Conservation (phyloP, 1,284 basidiomycete species). For the Tilletia setariae region DNA sequence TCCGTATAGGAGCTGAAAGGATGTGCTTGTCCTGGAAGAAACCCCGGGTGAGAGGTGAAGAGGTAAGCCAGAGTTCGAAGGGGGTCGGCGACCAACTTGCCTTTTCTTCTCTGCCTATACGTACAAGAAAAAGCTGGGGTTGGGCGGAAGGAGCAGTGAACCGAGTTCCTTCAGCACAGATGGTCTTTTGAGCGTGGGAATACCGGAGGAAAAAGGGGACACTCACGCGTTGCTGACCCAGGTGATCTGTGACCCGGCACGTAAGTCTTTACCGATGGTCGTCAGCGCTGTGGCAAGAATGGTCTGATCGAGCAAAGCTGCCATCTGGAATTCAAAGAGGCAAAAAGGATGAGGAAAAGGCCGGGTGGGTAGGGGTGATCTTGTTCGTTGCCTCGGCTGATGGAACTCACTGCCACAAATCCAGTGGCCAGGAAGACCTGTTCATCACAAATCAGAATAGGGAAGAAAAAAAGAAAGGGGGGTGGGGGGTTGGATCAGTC, state of each 20-base stretch:
- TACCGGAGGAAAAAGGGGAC: background rate
- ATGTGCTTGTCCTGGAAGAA: constrained; percentile 8
- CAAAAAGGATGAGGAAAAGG: too few species aligned
- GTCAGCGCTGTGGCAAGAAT: background rate
- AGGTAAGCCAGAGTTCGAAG: too few species aligned
- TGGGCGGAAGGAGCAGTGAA: background rate
- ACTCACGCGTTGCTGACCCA: constrained; percentile 7
- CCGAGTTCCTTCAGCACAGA: background rate
- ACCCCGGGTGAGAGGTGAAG: too few species aligned
- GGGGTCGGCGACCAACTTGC: too few species aligned
- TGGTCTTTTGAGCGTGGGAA: background rate
- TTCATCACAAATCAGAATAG: too few species aligned
- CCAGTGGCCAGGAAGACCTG: too few species aligned
- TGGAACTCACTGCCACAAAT: too few species aligned
- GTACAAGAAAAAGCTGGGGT: background rate
- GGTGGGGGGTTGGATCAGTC: too few species aligned
- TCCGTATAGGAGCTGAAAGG: constrained; percentile 20
- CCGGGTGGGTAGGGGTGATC: too few species aligned
- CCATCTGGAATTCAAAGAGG: background rate
- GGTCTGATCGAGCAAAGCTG: background rate
- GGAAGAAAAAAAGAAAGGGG: too few species aligned
- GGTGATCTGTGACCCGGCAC: background rate
- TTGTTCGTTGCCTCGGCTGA: too few species aligned
- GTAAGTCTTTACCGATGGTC: background rate
- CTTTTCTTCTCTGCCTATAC: too few species aligned